Evolutionary conservation across 78 protist genomes (phyloP).

Genomic region (Dictyostelium discoideum): DNA sequence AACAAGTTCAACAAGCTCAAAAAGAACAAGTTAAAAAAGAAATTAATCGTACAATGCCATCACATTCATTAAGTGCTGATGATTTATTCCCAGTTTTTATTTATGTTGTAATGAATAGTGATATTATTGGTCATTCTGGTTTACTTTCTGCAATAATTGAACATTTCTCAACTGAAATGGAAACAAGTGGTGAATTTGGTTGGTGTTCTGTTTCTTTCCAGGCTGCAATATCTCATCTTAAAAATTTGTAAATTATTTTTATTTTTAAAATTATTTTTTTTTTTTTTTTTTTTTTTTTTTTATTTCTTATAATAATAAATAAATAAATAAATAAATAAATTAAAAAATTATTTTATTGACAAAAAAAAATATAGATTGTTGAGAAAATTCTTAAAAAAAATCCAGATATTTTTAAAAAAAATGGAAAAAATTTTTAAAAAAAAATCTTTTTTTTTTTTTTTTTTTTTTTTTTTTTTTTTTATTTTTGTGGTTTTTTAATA

Average conservation of each 20-base stretch:
- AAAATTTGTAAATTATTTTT: slow-evolving; percentile 8
- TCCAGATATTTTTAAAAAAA: background rate
- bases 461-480: too few species aligned
- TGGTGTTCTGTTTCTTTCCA: slow-evolving; percentile 56
- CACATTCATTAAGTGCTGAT: slow-evolving; percentile 58
- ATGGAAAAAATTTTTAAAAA: too few species aligned
- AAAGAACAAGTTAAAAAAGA: background rate
- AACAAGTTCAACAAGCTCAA: background rate
- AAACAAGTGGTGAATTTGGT: slow-evolving; percentile 59
- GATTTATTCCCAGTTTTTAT: slow-evolving; percentile 65
- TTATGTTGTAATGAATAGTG: slow-evolving; percentile 36
- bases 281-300: too few species aligned
- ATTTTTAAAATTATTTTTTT: too few species aligned
- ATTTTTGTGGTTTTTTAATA: too few species aligned
- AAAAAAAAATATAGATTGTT: too few species aligned
- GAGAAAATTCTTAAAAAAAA: background rate
- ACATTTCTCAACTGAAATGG: slow-evolving; percentile 33
- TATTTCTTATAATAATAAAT: too few species aligned
- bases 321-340: too few species aligned
- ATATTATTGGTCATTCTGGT: slow-evolving; percentile 19
- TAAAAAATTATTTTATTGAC: too few species aligned
- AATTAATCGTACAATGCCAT: background rate
- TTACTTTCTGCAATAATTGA: background rate
- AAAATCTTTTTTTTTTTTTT: too few species aligned
- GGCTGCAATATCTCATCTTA: slow-evolving; percentile 55